Conservation (phyloP, 2,329 filamentous ascomycete species). For the Phialophora expanda region DNA sequence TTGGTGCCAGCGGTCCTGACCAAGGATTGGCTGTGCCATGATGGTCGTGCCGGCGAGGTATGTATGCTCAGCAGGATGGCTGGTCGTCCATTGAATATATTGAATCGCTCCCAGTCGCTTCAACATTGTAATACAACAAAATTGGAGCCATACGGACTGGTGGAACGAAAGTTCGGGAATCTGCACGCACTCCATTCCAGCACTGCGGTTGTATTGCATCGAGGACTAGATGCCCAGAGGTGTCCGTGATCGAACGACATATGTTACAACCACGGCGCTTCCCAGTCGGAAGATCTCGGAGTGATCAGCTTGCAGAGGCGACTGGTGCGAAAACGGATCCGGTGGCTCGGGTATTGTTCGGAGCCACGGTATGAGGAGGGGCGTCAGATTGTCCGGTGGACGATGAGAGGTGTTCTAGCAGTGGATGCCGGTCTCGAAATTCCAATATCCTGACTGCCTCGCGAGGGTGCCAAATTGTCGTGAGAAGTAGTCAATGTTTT, state of each 20-base stretch:
- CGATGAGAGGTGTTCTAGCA: background rate
- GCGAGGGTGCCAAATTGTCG: background rate
- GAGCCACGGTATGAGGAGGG: background rate
- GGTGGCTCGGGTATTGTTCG: constrained; percentile 22
- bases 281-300: constrained; percentile 15
- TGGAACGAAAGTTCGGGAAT: background rate
- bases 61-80: background rate
- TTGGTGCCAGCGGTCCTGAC: too few relatives aligned
- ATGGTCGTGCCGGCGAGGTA: background rate
- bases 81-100: background rate
- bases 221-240: background rate
- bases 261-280: background rate
- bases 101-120: background rate
- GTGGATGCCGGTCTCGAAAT: background rate
- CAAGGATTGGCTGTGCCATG: too few relatives aligned
- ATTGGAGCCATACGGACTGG: background rate
- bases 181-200: background rate
- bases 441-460: background rate
- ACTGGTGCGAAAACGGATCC: constrained; percentile 2
- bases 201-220: background rate
- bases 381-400: background rate
- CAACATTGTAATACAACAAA: background rate
- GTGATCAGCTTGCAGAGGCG: background rate
- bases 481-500: background rate
- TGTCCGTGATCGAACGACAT: background rate